Percentiles rank a stretch among this genome's conserved stretches.
These are phyloP conservation scores for Daedaleopsis nitida DNA, from an alignment of 768 basidiomycete species.

Conservation along the genomic window DNA sequence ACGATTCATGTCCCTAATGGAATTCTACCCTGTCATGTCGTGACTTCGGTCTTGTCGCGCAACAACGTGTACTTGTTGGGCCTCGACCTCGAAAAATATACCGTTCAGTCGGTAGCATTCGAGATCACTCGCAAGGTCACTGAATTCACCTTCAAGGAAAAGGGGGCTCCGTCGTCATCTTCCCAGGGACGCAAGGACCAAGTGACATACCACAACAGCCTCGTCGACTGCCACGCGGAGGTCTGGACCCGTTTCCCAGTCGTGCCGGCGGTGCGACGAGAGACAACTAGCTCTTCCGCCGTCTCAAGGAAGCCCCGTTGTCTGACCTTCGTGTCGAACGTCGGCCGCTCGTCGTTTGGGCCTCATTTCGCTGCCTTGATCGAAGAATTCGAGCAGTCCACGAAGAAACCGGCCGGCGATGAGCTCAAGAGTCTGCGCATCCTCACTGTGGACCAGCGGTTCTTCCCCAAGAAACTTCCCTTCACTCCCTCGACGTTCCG, in stretches of 20 bases:
- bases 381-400: slow-evolving; percentile 47
- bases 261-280: slow-evolving; percentile 50
- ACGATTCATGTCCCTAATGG: slow-evolving; percentile 34
- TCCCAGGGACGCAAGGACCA: slow-evolving; percentile 16
- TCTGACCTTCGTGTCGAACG: slow-evolving; percentile 48
- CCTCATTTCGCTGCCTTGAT: slow-evolving; percentile 50
- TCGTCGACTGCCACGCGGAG: slow-evolving; percentile 56
- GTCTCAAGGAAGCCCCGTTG: slow-evolving; percentile 33
- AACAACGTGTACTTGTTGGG: slow-evolving; percentile 44
- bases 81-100: slow-evolving; percentile 36
- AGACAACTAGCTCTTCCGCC: slow-evolving; percentile 40
- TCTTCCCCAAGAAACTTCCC: slow-evolving; percentile 24
- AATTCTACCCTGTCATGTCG: slow-evolving; percentile 16
- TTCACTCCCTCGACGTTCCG: slow-evolving; percentile 22
- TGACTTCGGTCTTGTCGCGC: slow-evolving; percentile 51
- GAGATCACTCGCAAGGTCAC: slow-evolving; percentile 58
- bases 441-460: slow-evolving; percentile 31
- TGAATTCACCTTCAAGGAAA: slow-evolving; percentile 57
- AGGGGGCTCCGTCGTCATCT: slow-evolving; percentile 28
- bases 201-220: slow-evolving; percentile 45
- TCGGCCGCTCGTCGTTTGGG: slow-evolving; percentile 36
- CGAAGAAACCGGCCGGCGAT: slow-evolving; percentile 54
- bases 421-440: slow-evolving; percentile 42
- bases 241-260: slow-evolving; percentile 67
- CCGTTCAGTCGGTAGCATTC: slow-evolving; percentile 45